phyloP scores from a whole-genome alignment of 23 red algal species.

The Gracilaria gracilis region DNA sequence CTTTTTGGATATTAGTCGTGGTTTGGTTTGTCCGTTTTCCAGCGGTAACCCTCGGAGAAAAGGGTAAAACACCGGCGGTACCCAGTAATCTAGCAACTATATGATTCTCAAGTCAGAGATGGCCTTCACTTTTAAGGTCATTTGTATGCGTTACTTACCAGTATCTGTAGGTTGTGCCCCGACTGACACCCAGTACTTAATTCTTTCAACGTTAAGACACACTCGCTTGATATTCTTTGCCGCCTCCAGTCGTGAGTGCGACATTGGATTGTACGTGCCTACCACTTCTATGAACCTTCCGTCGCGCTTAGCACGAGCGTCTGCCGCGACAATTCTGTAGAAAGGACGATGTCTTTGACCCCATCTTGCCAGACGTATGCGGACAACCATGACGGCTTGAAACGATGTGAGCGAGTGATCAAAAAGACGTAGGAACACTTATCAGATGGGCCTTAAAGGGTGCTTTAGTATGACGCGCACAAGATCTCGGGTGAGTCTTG shows the following conservation, averaged over 20 bases:
- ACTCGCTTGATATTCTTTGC: slow-evolving; percentile 73
- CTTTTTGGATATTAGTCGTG: not conserved
- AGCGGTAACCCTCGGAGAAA: slow-evolving; percentile 23
- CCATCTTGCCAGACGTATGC: slow-evolving; percentile 84
- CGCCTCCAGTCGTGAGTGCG: slow-evolving; percentile 59
- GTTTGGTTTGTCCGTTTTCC: not conserved
- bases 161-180: slow-evolving; percentile 89
- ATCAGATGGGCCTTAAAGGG: not conserved
- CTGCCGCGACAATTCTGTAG: slow-evolving; percentile 89
- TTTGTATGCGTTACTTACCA: slow-evolving; percentile 34
- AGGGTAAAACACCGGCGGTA: slow-evolving; percentile 44
- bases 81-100: slow-evolving; percentile 54
- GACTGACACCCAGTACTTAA: slow-evolving; percentile 86
- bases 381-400: slow-evolving; percentile 70
- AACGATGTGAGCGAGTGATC: not conserved
- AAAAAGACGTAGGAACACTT: not conserved
- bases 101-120: not conserved
- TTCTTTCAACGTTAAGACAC: slow-evolving; percentile 77
- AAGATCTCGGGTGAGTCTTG: too few species aligned
- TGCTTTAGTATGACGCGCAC: too few species aligned
- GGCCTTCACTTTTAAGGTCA: not conserved
- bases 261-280: slow-evolving; percentile 83
- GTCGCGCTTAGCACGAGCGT: slow-evolving; percentile 79
- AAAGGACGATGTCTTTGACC: slow-evolving; percentile 84
- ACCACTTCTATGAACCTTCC: slow-evolving; percentile 83